Conservation (phyloP, 148 eudicot genomes). For the Amaranthus cruentus region DNA sequence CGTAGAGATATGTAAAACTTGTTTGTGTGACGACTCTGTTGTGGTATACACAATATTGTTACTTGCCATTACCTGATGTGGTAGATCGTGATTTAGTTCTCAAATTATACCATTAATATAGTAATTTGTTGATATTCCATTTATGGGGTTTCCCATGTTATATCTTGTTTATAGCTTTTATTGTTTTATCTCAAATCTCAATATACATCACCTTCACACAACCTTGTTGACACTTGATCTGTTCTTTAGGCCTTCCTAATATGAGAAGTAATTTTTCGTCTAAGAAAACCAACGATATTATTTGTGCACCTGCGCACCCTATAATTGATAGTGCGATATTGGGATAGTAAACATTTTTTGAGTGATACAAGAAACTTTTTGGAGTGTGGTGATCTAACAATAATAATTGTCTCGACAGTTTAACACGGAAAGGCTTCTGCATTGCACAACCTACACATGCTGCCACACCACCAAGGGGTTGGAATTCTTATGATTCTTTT, state of each 20-base stretch:
- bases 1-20: too few relatives aligned
- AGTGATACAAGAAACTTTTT: background rate
- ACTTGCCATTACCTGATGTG: too few relatives aligned
- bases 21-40: too few relatives aligned
- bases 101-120: too few relatives aligned
- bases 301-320: too few relatives aligned
- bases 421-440: slow-evolving; percentile 21
- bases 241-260: background rate
- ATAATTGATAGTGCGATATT: background rate
- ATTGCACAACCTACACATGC: slow-evolving; percentile 30
- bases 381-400: background rate
- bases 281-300: background rate
- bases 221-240: background rate
- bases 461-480: slow-evolving; percentile 76
- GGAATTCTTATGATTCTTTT: slow-evolving; percentile 99
- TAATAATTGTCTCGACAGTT: slow-evolving; percentile 29
- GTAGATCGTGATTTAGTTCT: too few relatives aligned
- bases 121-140: too few relatives aligned
- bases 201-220: too few relatives aligned
- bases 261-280: background rate
- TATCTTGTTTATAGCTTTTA: too few relatives aligned
- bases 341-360: background rate
- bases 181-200: too few relatives aligned
- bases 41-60: too few relatives aligned
- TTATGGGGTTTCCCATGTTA: too few relatives aligned